Evolutionary conservation across 1,139 yeast genomes (phyloP), one percentile per base, ranked within the genome.

Genomic region (Pichia sp.): DNA sequence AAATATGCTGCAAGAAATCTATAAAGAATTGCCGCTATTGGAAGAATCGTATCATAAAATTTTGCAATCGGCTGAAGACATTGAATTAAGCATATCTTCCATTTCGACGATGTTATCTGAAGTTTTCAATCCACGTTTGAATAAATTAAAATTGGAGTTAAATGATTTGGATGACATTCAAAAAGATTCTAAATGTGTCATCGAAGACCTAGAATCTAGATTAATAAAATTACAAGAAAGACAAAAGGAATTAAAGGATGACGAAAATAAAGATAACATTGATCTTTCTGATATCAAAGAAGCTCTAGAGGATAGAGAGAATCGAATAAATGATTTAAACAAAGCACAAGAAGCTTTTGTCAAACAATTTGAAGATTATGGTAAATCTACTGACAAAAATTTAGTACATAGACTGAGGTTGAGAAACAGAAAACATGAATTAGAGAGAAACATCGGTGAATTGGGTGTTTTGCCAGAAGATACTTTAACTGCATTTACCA

Each of bases 381-480:
- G 83, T 46, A 84, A 82, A 53, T 66, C 63, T n/a, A 73, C 83
- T 1, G 95, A 87, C 56, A 80, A 75, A 51, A 71, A 72, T 12
- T 68, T 86, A 55, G 74, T 84, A 31, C 82, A 78, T 57, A 84
- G 82, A 54, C 71, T 86, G 1, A 65, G 82, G 10, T 65, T 87
- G 45, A 61, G 68, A 7, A 69, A 73, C 41, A 74, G 96, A 53
- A 75, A 86, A 51, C 87, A 83, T 44, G 94, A 85, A 53, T 66
- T 87, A 26, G 83, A 81, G 51, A 76, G 75, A 51, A 84, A 78
- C 56, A 83, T 89, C 39, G 73, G 94, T 49, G 95, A 87, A 42
- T 67, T 90, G 42, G 97, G 97, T 10, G 84, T 87, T 1, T 69
- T 90, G 29, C 94, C 97, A 0, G 96, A 89, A 57, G 92, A 87